These are phyloP conservation scores for Starmerella geochares DNA, from an alignment of 805 yeast genomes.

Conservation along the genomic window DNA sequence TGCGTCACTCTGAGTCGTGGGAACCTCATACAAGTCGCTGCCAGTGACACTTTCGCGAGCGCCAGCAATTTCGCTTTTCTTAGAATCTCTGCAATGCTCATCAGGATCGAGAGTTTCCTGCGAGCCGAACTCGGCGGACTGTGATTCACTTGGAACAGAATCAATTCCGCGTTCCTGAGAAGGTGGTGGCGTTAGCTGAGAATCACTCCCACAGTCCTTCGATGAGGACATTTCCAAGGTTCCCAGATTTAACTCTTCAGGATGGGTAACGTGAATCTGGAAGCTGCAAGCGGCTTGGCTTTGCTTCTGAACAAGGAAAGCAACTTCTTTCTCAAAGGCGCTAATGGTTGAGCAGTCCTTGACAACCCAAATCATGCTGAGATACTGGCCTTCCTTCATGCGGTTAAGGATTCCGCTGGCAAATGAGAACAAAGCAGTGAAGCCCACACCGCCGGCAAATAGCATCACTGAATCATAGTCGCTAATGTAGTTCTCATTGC, in stretches of 20 bases:
- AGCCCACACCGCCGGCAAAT: conserved; percentile 57
- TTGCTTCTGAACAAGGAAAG: conserved; percentile 31
- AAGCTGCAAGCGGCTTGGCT: conserved; percentile 10
- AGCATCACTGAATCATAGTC: conserved; percentile 41
- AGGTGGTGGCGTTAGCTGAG: neutral
- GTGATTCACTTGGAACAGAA: neutral
- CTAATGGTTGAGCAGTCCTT: conserved; percentile 36
- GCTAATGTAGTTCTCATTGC: conserved; percentile 39
- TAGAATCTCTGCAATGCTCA: neutral
- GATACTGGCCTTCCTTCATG: conserved; percentile 16
- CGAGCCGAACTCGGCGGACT: neutral
- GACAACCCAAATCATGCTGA: conserved; percentile 28
- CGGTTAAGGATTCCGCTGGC: conserved; percentile 32
- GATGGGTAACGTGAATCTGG: conserved; percentile 19
- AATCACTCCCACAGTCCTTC: neutral
- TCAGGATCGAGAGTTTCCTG: neutral
- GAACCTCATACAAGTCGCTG: neutral
- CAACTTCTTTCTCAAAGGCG: conserved; percentile 42
- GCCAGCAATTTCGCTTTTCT: neutral
- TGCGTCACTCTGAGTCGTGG: neutral
- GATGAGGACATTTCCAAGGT: conserved; percentile 4
- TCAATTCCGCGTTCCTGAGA: neutral
- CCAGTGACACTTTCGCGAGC: neutral
- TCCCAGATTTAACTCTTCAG: conserved; percentile 12
- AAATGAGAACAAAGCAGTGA: conserved; percentile 46